Conservation (phyloP, 768 basidiomycete genomes). For the Tulasnella sp. region DNA sequence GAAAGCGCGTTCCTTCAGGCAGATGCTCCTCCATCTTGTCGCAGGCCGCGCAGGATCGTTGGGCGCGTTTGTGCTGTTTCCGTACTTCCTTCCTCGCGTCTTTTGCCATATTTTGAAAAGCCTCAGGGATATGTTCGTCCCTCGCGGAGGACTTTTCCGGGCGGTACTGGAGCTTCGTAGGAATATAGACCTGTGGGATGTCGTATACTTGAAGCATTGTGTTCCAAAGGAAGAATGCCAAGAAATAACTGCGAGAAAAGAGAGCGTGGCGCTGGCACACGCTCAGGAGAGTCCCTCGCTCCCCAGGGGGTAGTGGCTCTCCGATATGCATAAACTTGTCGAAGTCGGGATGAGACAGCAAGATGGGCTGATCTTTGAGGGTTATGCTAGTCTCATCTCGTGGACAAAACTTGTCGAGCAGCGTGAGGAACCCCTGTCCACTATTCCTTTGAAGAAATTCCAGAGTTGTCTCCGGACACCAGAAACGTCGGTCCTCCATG, state of each 20-base stretch:
- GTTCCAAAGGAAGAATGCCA: slow-evolving; percentile 1
- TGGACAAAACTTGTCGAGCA: neutral
- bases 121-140: neutral
- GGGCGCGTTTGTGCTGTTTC: neutral
- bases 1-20: neutral
- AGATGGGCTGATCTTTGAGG: neutral
- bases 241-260: neutral
- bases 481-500: neutral
- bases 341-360: neutral
- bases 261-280: neutral
- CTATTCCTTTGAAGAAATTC: neutral
- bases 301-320: neutral
- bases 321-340: neutral
- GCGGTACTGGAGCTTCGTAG: neutral
- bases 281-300: neutral
- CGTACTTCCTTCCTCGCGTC: neutral
- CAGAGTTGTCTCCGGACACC: neutral
- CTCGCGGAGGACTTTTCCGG: too few species aligned
- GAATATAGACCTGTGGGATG: neutral
- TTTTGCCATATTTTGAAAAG: neutral
- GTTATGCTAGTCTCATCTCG: neutral
- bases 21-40: neutral
- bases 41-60: neutral
- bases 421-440: neutral
- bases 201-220: neutral